phyloP scores from a whole-genome alignment of 345 rosid genomes.

The Gossypium sturtianum region DNA sequence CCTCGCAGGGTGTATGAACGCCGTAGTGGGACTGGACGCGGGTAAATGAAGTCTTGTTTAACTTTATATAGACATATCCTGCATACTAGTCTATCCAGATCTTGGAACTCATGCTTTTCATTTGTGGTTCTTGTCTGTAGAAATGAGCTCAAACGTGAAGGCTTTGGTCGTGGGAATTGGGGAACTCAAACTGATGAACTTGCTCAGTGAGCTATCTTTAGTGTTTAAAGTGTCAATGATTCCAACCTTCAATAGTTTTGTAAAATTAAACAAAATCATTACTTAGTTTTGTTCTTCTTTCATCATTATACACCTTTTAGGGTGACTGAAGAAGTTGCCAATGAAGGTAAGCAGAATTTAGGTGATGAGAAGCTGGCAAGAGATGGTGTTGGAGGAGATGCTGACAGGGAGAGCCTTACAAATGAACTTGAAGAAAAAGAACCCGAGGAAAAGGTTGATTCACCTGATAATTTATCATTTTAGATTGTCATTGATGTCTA shows the following conservation, averaged over 20 bases:
- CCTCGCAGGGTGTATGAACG: conserved; percentile 65
- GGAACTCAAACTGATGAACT: conserved; percentile 70
- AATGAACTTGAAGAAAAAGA: conserved; percentile 36
- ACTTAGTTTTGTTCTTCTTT: background rate
- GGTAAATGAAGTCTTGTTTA: conserved; percentile 39
- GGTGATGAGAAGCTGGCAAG: conserved; percentile 56
- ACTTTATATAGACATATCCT: background rate
- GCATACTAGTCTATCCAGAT: background rate
- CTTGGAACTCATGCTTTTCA: background rate
- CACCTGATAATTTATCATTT: background rate
- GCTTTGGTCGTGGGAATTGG: conserved; percentile 93
- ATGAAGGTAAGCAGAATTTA: conserved; percentile 50
- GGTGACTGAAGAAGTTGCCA: conserved; percentile 50
- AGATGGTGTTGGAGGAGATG: conserved; percentile 55
- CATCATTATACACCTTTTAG: conserved; percentile 27
- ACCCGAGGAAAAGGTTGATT: conserved; percentile 56
- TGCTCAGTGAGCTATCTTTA: conserved; percentile 43
- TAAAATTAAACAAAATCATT: background rate
- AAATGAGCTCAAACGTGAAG: conserved; percentile 70
- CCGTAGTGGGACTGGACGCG: conserved; percentile 84
- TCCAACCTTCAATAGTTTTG: background rate
- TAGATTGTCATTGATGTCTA: background rate
- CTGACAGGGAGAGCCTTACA: conserved; percentile 29
- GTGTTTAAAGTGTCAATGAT: background rate
- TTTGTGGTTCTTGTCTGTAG: conserved; percentile 27